Base-by-base conservation (phyloP, 805 yeast genomes). In the Kodamaea jinghongensis region DNA sequence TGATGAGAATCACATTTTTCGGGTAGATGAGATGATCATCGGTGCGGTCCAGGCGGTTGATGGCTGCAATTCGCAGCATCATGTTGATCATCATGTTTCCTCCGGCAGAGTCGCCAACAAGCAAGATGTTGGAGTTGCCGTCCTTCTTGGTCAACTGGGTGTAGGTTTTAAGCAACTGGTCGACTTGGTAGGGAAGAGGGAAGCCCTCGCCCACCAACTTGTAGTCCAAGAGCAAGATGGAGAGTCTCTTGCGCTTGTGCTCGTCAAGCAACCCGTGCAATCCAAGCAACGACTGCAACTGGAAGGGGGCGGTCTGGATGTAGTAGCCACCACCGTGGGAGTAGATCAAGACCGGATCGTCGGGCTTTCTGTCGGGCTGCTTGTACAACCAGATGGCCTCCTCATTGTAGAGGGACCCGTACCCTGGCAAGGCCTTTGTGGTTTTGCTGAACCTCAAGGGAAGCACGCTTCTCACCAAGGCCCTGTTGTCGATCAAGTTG, bases 21-120 rank as follows among this genome's bases (percentile, higher is more conserved):
- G 70, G 71, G 47, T 46, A 61, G 3, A 20, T 15, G 12, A 41
- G 30, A 4, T 32, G 23, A 17, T 53, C 13, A 9, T 52, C 45
- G 67, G 48, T 16, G 5, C 17, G n/a, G 23, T 20, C 23, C 23
- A 20, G 23, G 7, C 22, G n/a, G 26, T 39, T 39, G 23, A 28
- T 33, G 12, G 13, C 28, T 1, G 38, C 31, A 15, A 39, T 34
- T 31, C 44, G 55, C 38, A 65, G 63, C 11, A 65, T 46, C 41
- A 56, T 60, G 12, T 52, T 51, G 14, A 67, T 45, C 11, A 58
- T 48, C 43, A 69, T 55, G 45, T 67, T 58, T 1, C 69, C 73
- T 17, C 74, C 74, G 7, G 73, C 73, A 1, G 72, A 66, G 45
- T 69, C 74, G 3, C 74, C 73, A 47, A 69, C 45, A 4, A 68